Evolutionary conservation across 1,139 yeast genomes (phyloP), one percentile per base, ranked within the genome.

Genomic region (Fermentozyma sake): DNA sequence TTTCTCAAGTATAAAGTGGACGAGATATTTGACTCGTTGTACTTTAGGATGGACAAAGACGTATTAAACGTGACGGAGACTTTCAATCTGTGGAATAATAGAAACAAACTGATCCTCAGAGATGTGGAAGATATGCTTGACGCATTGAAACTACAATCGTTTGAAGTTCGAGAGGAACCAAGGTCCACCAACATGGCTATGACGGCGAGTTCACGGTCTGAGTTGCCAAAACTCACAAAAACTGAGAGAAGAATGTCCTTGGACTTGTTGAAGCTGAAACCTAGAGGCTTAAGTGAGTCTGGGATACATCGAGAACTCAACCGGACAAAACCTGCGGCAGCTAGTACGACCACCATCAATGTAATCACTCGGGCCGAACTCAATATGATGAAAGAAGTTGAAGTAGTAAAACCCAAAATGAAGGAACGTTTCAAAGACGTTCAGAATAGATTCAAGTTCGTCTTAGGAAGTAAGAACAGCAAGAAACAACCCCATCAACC

Each of bases 351-450:
- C 16, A 57, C 49, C 27, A 52, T 65, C 17, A 59, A 60, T 35
- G 68, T 64, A 4, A 36, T 51, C 6, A 55, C 68, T 4, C 49
- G 50, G 29, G 55, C 65, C 1, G 58, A 51, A 16, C 37, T 46
- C 16, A 30, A 16, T 21, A 4, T 15, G 3, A 24, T 6, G 12
- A 14, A 24, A 7, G 22, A 24, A 18, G 16, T 13, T 9, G 14
- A 13, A 9, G 19, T n/a, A 17, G 27, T 18, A 6, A 12, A 16
- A 10, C 21, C 9, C 8, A n/a, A n/a, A n/a, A 17, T 12, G 4
- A 31, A 28, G 23, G 27, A 32, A 14, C 32, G 33, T 8, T 16
- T 43, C 16, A 28, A 23, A 16, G 31, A 33, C 10, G 37, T 43
- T 8, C 46, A 39, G 39, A 36, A 39, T 16, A 35, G 37, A 24